Evolutionary conservation across 176 grass and related monocot genomes (phyloP), one percentile per base, ranked within the genome.

Genomic region (Oryza rufipogon): DNA sequence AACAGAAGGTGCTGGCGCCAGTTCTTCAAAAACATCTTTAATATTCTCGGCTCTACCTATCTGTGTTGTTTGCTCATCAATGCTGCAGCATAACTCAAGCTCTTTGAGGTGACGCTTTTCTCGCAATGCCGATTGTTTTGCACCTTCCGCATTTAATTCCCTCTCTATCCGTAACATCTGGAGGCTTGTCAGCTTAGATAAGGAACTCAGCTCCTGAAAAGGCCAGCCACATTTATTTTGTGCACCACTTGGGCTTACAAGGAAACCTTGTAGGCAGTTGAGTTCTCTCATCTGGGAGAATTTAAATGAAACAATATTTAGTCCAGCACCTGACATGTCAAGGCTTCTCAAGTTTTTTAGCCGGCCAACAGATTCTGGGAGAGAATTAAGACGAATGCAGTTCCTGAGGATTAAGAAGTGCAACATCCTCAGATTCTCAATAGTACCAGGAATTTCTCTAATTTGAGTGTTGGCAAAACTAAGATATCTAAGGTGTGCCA

Each of bases 401-500:
- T 83, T 87, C 44, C 80, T 77, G 13, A 91, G 86, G 39, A 79
- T 79, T 74, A 94, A 87, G 76, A 91, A 94, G 72, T 87, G 89
- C 12, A 94, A 67, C 83, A 89, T 89, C 74, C 13, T 83, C 19
- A 91, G 87, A 74, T 73, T 71, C 60, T 78, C 80, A 71, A 94
- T 85, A 22, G 15, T 11, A 45, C 38, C 56, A 10, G 92, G 92
- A 45, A 94, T 74, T 42, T 85, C 84, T 71, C 78, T 89, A 61
- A 94, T 30, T 83, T 75, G 71, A 32, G 87, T 94, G 14, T 71
- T 64, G 60, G 92, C 86, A 82, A 94, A 73, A 60, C 83, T 89
- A 16, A 94, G 81, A 74, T 91, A 91, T 73, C 89, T 94, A 75
- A 94, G 80, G 68, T 91, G 92, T 7, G 20, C 52, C 71, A 94